A percentile compares a stretch with the other conserved stretches of the same genome.
Conservation (phyloP, 1,284 basidiomycete genomes). For the Apiotrichum akiyoshidainum region DNA sequence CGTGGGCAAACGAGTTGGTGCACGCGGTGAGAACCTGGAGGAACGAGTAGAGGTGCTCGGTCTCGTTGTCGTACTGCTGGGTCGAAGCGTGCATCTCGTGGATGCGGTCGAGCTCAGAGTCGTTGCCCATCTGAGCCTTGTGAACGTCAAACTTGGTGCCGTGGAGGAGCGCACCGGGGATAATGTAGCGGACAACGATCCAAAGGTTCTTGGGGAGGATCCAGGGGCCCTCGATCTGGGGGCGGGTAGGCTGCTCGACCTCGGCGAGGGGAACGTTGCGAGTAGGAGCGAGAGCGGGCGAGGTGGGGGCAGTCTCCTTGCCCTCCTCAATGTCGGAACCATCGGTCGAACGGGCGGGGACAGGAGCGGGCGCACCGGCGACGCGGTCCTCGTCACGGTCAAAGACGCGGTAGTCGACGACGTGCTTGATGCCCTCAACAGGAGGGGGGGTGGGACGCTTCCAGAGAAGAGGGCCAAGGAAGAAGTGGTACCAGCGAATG, state of each 20-base stretch:
- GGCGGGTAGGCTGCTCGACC: conserved; percentile 25
- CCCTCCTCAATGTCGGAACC: conserved; percentile 12
- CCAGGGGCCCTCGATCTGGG: conserved; percentile 38
- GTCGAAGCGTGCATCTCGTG: conserved; percentile 43
- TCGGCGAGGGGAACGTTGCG: conserved; percentile 26
- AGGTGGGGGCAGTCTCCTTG: conserved; percentile 1
- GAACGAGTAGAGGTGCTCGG: conserved; percentile 55
- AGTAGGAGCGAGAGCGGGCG: conserved; percentile 6
- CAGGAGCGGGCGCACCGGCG: not conserved
- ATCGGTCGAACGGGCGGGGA: not conserved
- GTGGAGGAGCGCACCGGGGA: conserved; percentile 34
- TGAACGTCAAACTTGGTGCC: conserved; percentile 49
- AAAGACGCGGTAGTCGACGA: conserved; percentile 52
- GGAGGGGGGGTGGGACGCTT: conserved; percentile 27
- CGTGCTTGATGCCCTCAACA: conserved; percentile 16
- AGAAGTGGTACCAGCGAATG: conserved; percentile 53
- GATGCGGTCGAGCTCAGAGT: conserved; percentile 20
- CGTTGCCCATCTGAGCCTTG: conserved; percentile 40
- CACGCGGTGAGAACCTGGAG: conserved; percentile 56
- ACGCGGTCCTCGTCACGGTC: conserved; percentile 23
- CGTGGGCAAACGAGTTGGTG: conserved; percentile 54
- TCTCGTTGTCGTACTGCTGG: conserved; percentile 53
- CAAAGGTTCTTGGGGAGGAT: conserved; percentile 50
- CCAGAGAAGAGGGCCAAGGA: conserved; percentile 55
- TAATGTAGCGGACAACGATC: conserved; percentile 49